Percentiles rank a stretch among this genome's conserved stretches.
phyloP scores from a whole-genome alignment of 2,329 filamentous ascomycete species.

The Tympanopsis confertula region DNA sequence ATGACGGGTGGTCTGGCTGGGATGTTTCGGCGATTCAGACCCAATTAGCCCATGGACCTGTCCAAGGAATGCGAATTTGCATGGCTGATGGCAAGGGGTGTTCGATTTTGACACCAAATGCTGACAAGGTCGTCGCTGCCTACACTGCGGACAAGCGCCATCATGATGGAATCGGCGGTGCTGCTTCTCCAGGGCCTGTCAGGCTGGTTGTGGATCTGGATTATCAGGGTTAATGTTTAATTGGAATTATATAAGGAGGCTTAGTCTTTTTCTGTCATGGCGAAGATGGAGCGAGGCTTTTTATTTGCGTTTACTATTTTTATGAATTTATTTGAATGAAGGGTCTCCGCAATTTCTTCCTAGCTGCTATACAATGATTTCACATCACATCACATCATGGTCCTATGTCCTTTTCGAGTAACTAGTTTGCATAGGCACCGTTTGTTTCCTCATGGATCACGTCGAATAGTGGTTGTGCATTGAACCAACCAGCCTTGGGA shows the following conservation, averaged over 20 bases:
- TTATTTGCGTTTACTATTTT: no score
- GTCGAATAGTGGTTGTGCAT: slow-evolving; percentile 61
- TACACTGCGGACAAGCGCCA: slow-evolving; percentile 12
- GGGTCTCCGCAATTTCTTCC: no score
- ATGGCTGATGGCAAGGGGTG: slow-evolving; percentile 12
- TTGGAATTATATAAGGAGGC: no score
- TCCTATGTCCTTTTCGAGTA: no score
- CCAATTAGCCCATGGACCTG: slow-evolving; percentile 13
- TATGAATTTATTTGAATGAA: no score
- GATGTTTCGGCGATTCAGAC: slow-evolving; percentile 24
- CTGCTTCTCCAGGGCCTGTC: slow-evolving; percentile 14
- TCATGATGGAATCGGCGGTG: slow-evolving; percentile 19
- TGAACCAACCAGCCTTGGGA: slow-evolving; percentile 55
- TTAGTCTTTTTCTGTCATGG: no score
- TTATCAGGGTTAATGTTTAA: slow-evolving; percentile 13
- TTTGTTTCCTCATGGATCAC: slow-evolving; percentile 17
- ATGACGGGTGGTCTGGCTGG: slow-evolving; percentile 20
- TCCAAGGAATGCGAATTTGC: slow-evolving; percentile 23
- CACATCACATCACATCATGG: no score
- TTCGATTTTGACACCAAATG: slow-evolving; percentile 14
- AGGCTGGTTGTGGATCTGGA: slow-evolving; percentile 11
- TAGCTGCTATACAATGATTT: no score
- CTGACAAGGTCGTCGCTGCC: slow-evolving; percentile 2
- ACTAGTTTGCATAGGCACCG: background rate
- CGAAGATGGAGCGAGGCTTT: no score